phyloP scores from a whole-genome alignment of 495 filamentous ascomycete genomes.

The Aspergillus baeticus region DNA sequence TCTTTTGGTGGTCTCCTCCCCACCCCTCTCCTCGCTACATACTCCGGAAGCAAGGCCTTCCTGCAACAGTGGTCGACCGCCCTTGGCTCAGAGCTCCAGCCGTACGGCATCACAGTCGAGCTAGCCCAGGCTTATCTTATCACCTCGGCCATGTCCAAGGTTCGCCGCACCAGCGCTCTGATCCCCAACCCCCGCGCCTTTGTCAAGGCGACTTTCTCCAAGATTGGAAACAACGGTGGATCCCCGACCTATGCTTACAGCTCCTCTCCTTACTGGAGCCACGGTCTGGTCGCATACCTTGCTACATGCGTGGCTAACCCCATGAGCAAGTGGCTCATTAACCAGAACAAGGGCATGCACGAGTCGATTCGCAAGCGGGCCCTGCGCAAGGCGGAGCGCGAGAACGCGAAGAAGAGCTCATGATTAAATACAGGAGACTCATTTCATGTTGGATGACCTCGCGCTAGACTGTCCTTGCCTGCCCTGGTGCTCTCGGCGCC shows the following conservation, averaged over 20 bases:
- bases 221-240: constrained; percentile 77
- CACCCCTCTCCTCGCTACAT: constrained; percentile 90
- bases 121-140: constrained; percentile 89
- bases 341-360: constrained; percentile 77
- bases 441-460: too few species aligned
- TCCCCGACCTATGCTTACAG: constrained; percentile 73
- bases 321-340: constrained; percentile 59
- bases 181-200: constrained; percentile 83
- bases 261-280: constrained; percentile 90
- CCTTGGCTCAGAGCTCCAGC: constrained; percentile 77
- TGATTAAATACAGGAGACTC: constrained; percentile 4
- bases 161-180: constrained; percentile 69
- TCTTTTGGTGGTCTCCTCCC: constrained; percentile 90
- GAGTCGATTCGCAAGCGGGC: constrained; percentile 82
- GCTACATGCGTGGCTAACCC: constrained; percentile 69
- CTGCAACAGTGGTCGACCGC: constrained; percentile 93
- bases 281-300: constrained; percentile 84
- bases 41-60: constrained; percentile 98
- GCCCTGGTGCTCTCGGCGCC: too few species aligned
- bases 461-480: too few species aligned
- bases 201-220: constrained; percentile 73
- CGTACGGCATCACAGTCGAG: constrained; percentile 77
- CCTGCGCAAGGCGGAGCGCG: constrained; percentile 82
- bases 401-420: constrained; percentile 53
- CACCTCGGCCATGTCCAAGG: constrained; percentile 93